Base-by-base conservation (phyloP, 208 protist species). In the Leishmania lainsoni region DNA sequence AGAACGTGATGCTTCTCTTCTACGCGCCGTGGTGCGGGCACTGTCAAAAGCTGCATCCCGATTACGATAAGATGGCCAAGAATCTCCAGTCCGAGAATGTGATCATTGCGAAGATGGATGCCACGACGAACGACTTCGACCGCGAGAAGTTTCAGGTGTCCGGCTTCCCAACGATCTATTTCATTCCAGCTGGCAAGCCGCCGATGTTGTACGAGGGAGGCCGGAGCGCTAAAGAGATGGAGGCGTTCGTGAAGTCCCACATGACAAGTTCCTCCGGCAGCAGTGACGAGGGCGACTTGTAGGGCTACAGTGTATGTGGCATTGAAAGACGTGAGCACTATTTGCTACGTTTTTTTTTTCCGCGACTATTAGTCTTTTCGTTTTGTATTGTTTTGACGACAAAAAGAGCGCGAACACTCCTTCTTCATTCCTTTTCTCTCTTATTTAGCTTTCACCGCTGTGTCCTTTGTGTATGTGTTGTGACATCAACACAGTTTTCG, bases 21-120 rank as follows among this genome's bases (percentile, higher is more conserved):
- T 99, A 98, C 85, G 98, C 98, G 26, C 97, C 97, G 70, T 99
- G 98, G 98, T 99, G 98, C 82, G 95, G 94, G 39, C 98, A 99
- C 94, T 99, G 98, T 94, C 90, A 98, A 80, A 91, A 93, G 70
- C 83, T 99, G 20, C 88, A 91, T 75, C 97, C 97, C 78, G 93
- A 92, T 42, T 98, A 86, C 68, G 93, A 95, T 42, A 82, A 87
- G 56, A 69, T 97, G 69, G 94, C 93, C 12, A 86, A 89, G 83
- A 76, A 80, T 35, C 75, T 97, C 75, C 81, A 90, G 68, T 32
- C 58, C 9, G 77, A 76, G 58, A 79, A 96, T 71, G 87, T 98
- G 48, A 82, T 98, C 78, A 90, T 98, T 70, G 95, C 87, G 32
- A 89, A 98, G 87, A 84, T 98, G 66, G 94, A 98, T 65, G 93